Conservation (phyloP, 768 basidiomycete species). For the Dioszegia crocea region DNA sequence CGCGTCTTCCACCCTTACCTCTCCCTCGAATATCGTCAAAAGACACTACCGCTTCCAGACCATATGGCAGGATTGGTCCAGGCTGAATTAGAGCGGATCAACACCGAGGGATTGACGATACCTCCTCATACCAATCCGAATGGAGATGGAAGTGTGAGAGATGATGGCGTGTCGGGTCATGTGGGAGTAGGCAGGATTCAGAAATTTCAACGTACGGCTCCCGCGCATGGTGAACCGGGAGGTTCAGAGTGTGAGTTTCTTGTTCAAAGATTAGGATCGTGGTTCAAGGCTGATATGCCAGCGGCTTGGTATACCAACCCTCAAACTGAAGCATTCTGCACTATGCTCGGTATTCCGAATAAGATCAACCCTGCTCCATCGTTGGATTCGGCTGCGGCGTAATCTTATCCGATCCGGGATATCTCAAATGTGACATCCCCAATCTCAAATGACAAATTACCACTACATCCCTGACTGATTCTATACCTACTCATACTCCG, state of each 20-base stretch:
- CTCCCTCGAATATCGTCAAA: conserved; percentile 56
- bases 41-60: conserved; percentile 60
- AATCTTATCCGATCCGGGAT: no score
- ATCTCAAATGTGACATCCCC: no score
- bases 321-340: conserved; percentile 81
- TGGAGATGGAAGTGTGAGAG: not conserved
- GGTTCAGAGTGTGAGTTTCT: conserved; percentile 52
- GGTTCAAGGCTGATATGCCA: conserved; percentile 44
- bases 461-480: no score
- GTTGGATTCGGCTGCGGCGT: no score
- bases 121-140: conserved; percentile 5
- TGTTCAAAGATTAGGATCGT: not conserved
- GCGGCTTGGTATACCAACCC: conserved; percentile 78
- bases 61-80: conserved; percentile 58
- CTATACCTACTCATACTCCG: conserved; percentile 12
- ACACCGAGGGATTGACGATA: conserved; percentile 52
- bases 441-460: no score
- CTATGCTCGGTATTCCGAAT: conserved; percentile 73
- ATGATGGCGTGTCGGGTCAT: conserved; percentile 29
- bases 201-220: conserved; percentile 61
- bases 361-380: conserved; percentile 55
- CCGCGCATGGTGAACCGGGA: conserved; percentile 51
- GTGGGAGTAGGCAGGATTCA: conserved; percentile 59
- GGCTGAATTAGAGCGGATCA: conserved; percentile 66
- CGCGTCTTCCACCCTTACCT: conserved; percentile 79